Base-by-base conservation (phyloP, 495 filamentous ascomycete genomes). In the Usnea hakonensis region DNA sequence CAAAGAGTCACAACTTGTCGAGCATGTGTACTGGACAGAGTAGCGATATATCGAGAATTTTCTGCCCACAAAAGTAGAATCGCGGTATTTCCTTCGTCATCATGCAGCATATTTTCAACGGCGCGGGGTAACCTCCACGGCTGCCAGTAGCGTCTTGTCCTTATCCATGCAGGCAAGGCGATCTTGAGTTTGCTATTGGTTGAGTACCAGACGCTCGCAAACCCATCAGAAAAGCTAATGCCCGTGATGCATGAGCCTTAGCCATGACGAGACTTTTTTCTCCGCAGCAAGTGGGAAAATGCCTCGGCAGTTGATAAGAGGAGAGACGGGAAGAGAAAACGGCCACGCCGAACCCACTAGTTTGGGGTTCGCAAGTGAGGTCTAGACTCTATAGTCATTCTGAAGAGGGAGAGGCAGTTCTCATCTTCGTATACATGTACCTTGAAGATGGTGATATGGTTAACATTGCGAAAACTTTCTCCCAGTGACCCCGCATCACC, bases 1-100 rank as follows among this genome's bases (percentile, higher is more conserved):
- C 35, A 37, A 10, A 37, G 36, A 38, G 32, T 10, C 13, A 0
- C 14, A 2, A 55, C 0, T 0, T 13, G 8, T n/a, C 21, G 5
- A 11, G 32, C 21, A 26, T 13, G 52, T n/a, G 33, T 33, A 8
- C 17, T 19, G 33, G 32, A 50, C 8, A 21, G 17, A 16, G 8
- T n/a, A n/a, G n/a, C n/a, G n/a, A n/a, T n/a, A n/a, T n/a, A n/a
- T n/a, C n/a, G 30, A 55, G 53, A 55, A 21, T 35, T 21, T 37
- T 11, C 28, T 21, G 23, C 53, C 35, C 5, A 35, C 36, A 9
- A 16, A 17, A 33, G 8, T 7, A 35, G 30, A 55, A 17, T 28
- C 28, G 32, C n/a, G 53, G 37, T 65, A 60, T 41, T 2, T 36
- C 16, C 52, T 55, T 10, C 52, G 28, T 32, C 52, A 55, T 33